phyloP scores from a whole-genome alignment of 148 eudicot genomes.

The Rhododendron williamsianum region DNA sequence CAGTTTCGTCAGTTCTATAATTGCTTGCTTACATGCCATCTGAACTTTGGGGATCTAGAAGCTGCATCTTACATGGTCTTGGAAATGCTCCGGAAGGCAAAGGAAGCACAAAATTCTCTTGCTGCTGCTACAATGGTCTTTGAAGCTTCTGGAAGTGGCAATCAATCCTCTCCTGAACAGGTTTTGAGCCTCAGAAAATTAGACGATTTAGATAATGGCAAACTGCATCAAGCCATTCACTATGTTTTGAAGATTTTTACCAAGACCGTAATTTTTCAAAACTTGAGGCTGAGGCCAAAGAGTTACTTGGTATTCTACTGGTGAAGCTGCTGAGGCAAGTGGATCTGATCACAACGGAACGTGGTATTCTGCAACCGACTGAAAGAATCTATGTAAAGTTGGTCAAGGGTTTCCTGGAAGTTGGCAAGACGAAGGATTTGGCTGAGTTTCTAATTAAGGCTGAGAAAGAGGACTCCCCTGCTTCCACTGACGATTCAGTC shows the following conservation, averaged over 20 bases:
- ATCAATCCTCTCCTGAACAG: constrained; percentile 11
- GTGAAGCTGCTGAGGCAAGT: constrained; percentile 54
- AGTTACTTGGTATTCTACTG: constrained; percentile 40
- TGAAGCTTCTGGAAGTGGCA: constrained; percentile 30
- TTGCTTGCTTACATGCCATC: constrained; percentile 75
- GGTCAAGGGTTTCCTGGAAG: constrained; percentile 72
- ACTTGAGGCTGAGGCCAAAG: constrained; percentile 56
- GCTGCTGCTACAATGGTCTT: constrained; percentile 51
- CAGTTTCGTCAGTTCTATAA: constrained; percentile 78
- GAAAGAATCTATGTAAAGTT: constrained; percentile 62
- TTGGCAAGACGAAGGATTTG: constrained; percentile 68
- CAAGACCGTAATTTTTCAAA: constrained; percentile 51
- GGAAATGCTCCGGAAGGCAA: constrained; percentile 86
- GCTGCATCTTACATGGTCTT: constrained; percentile 76
- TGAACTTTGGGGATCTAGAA: constrained; percentile 81
- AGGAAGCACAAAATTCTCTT: constrained; percentile 70
- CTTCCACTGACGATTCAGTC: constrained; percentile 56
- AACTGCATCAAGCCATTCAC: constrained; percentile 14
- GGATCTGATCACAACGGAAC: constrained; percentile 57
- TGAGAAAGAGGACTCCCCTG: constrained; percentile 59
- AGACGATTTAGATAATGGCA: constrained; percentile 16
- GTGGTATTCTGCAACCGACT: constrained; percentile 81
- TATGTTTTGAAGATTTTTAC: constrained; percentile 53
- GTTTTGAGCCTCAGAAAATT: constrained; percentile 11
- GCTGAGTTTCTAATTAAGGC: constrained; percentile 76